phyloP scores from a whole-genome alignment of 208 protist species.

The Trypanosoma caninum region DNA sequence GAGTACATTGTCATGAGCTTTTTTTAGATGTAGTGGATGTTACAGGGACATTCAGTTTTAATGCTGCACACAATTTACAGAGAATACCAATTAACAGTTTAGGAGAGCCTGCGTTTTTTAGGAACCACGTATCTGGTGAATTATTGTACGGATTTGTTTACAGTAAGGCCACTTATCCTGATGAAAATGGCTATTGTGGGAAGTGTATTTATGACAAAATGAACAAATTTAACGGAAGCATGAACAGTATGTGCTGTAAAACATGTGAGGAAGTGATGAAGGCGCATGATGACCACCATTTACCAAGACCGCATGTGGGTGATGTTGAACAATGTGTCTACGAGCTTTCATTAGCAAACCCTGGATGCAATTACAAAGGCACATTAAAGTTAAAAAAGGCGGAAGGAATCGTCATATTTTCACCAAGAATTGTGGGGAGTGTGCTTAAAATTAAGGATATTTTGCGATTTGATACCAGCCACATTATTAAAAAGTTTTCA shows the following conservation, averaged over 20 bases:
- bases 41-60: constrained; percentile 41
- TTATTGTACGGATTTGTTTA: constrained; percentile 3
- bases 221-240: constrained; percentile 5
- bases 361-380: constrained; percentile 77
- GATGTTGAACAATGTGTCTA: constrained; percentile 64
- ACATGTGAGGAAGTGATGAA: constrained; percentile 57
- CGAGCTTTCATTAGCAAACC: constrained; percentile 39
- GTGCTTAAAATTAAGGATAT: constrained; percentile 40
- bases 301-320: constrained; percentile 24
- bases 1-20: constrained; percentile 56
- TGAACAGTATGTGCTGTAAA: constrained; percentile 45
- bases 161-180: constrained; percentile 8
- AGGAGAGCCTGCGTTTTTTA: constrained; percentile 31
- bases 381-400: constrained; percentile 78
- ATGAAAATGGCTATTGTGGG: constrained; percentile 26
- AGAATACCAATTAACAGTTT: constrained; percentile 40
- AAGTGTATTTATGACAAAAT: constrained; percentile 34
- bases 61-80: constrained; percentile 52
- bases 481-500: constrained; percentile 62
- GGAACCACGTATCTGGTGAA: constrained; percentile 8
- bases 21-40: constrained; percentile 72
- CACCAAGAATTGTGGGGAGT: constrained; percentile 31
- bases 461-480: constrained; percentile 52
- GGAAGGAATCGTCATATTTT: constrained; percentile 69
- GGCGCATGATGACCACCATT: constrained; percentile 22